Conservation (phyloP, 2,329 filamentous ascomycete genomes). For the Podosphaera xanthii region DNA sequence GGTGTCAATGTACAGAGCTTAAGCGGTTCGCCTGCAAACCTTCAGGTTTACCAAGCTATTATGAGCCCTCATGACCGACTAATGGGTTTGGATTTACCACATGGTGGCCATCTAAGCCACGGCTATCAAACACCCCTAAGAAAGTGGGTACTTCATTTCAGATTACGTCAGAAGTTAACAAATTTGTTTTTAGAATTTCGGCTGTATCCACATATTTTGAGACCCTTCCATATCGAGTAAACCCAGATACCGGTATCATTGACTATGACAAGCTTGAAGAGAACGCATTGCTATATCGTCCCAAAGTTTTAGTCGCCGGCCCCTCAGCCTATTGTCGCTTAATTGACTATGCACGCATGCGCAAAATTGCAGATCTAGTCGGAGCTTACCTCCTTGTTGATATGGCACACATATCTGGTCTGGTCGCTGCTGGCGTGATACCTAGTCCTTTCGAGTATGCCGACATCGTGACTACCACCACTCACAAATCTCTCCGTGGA, state of each 20-base stretch:
- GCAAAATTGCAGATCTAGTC: slow-evolving; percentile 71
- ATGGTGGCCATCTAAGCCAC: slow-evolving; percentile 88
- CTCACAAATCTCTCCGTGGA: slow-evolving; percentile 89
- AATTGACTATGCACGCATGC: slow-evolving; percentile 87
- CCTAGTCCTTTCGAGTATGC: slow-evolving; percentile 73
- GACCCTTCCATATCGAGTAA: slow-evolving; percentile 80
- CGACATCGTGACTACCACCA: slow-evolving; percentile 93
- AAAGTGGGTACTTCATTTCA: slow-evolving; percentile 23
- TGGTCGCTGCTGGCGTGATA: slow-evolving; percentile 79
- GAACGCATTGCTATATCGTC: slow-evolving; percentile 68
- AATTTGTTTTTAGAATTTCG: slow-evolving; percentile 35
- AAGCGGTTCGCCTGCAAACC: slow-evolving; percentile 41
- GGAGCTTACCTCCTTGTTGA: slow-evolving; percentile 86
- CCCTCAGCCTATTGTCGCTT: slow-evolving; percentile 89
- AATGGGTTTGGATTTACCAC: slow-evolving; percentile 91
- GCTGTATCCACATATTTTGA: slow-evolving; percentile 98
- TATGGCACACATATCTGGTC: slow-evolving; percentile 91
- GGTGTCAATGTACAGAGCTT: slow-evolving; percentile 84
- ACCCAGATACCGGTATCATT: slow-evolving; percentile 78
- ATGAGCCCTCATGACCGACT: slow-evolving; percentile 83
- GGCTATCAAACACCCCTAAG: slow-evolving; percentile 88
- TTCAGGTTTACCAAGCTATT: slow-evolving; percentile 77
- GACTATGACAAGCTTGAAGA: slow-evolving; percentile 86
- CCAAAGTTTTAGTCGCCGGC: slow-evolving; percentile 86
- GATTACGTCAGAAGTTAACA: background rate